phyloP scores from a whole-genome alignment of 2,329 filamentous ascomycete genomes.

The Endocalyx cinctus region DNA sequence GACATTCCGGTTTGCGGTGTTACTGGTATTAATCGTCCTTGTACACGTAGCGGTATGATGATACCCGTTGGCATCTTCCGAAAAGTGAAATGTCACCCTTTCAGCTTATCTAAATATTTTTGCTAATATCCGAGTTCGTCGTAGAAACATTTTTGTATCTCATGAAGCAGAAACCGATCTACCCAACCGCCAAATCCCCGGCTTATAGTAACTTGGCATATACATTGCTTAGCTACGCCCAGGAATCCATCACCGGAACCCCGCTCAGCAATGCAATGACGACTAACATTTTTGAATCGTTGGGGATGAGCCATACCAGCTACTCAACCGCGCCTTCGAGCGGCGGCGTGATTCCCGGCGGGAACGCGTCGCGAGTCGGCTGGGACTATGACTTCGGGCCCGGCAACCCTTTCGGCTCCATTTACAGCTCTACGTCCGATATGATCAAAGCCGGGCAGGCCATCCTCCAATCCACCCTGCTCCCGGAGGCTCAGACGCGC shows the following conservation, averaged over 20 bases:
- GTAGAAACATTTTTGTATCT: constrained; percentile 19
- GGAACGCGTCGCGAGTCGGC: constrained; percentile 8
- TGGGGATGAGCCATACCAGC: constrained; percentile 27
- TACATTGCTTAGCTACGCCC: constrained; percentile 31
- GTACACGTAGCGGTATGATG: constrained; percentile 10
- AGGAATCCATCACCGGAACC: constrained; percentile 34
- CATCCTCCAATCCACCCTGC: constrained; percentile 14
- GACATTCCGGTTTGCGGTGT: constrained; percentile 7
- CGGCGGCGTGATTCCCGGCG: constrained; percentile 8
- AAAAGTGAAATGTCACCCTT: no score
- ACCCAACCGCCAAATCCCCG: constrained; percentile 26
- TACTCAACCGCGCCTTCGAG: constrained; percentile 13
- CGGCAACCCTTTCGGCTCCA: constrained; percentile 11
- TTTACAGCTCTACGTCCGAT: constrained; percentile 15
- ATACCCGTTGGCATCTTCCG: no score
- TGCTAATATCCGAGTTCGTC: constrained; percentile 14
- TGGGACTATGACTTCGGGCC: constrained; percentile 23
- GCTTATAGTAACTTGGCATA: constrained; percentile 34
- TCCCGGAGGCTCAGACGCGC: constrained; percentile 16
- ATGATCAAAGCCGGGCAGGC: constrained; percentile 19
- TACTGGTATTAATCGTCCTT: constrained; percentile 5
- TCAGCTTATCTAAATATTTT: no score
- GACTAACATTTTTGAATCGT: constrained; percentile 24
- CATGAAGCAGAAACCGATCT: constrained; percentile 26
- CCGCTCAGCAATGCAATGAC: constrained; percentile 23